Conservation (phyloP, 2,329 filamentous ascomycete species). For the Nakataea oryzae region DNA sequence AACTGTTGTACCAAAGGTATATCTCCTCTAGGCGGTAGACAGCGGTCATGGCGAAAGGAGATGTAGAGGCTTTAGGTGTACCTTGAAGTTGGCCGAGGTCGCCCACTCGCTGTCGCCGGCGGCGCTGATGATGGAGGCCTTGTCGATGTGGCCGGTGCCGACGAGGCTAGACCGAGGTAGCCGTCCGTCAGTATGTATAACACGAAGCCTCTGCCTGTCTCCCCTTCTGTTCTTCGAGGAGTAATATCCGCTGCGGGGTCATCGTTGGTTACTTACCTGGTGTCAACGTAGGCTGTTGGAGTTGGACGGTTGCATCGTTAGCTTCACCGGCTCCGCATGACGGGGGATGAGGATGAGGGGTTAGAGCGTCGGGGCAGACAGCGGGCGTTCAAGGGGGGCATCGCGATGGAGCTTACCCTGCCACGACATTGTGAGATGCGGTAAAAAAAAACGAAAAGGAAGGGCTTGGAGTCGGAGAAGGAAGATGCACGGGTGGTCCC, state of each 20-base stretch:
- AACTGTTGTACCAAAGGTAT: neutral
- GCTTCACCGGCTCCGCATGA: slow-evolving; percentile 10
- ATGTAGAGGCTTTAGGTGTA: slow-evolving; percentile 31
- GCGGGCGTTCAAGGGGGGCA: slow-evolving; percentile 4
- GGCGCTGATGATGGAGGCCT: slow-evolving; percentile 73
- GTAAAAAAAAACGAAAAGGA: neutral
- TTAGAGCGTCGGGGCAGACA: slow-evolving; percentile 6
- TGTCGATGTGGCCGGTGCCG: slow-evolving; percentile 67
- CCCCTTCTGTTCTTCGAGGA: neutral
- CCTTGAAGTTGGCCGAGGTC: slow-evolving; percentile 56
- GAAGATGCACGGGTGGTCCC: neutral
- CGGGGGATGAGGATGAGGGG: neutral
- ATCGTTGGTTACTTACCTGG: slow-evolving; percentile 26
- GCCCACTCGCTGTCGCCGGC: slow-evolving; percentile 79
- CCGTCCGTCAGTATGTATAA: slow-evolving; percentile 4
- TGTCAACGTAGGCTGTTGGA: slow-evolving; percentile 37
- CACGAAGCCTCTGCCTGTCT: slow-evolving; percentile 1
- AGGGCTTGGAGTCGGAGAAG: neutral
- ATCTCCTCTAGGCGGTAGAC: too few species aligned
- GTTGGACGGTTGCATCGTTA: slow-evolving; percentile 14
- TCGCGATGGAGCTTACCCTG: slow-evolving; percentile 49
- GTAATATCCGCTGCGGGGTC: neutral
- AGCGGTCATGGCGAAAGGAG: neutral
- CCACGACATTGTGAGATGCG: slow-evolving; percentile 55
- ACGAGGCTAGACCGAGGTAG: slow-evolving; percentile 53